These are phyloP conservation scores for Amborella trichopoda DNA, from an alignment of 164 flowering plant genomes.

Conservation along the genomic window DNA sequence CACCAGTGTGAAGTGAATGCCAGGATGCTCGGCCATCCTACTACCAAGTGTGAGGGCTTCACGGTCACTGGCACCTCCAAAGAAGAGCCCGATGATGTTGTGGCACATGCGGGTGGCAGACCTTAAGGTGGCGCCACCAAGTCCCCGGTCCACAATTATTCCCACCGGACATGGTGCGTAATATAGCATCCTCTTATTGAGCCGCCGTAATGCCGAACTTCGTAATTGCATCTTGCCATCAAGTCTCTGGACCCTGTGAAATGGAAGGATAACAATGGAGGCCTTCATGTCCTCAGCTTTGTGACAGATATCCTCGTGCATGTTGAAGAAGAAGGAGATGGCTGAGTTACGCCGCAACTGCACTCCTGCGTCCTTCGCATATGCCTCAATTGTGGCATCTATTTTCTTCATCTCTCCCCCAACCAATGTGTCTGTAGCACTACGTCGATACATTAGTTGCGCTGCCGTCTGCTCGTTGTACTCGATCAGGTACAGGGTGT, in stretches of 20 bases:
- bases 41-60: constrained; percentile 64
- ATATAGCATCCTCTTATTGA: constrained; percentile 49
- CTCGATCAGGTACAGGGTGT: constrained; percentile 56
- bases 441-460: constrained; percentile 26
- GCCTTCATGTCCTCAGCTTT: constrained; percentile 39
- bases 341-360: constrained; percentile 25
- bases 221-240: constrained; percentile 56
- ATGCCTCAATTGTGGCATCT: constrained; percentile 37
- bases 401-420: too few species aligned
- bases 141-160: constrained; percentile 46
- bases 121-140: constrained; percentile 20
- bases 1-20: constrained; percentile 51
- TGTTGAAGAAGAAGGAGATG: constrained; percentile 24
- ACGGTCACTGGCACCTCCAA: constrained; percentile 72
- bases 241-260: constrained; percentile 66
- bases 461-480: constrained; percentile 28
- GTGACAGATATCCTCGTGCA: constrained; percentile 54
- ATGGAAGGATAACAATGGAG: constrained; percentile 25
- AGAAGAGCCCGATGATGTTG: constrained; percentile 40
- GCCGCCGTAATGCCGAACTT: constrained; percentile 36
- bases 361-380: constrained; percentile 23
- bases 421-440: too few species aligned
- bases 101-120: constrained; percentile 16
- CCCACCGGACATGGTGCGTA: constrained; percentile 56
- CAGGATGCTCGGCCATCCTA: constrained; percentile 45